Evolutionary conservation across 2,329 filamentous ascomycete genomes (phyloP).

Genomic region (Ceratocystis papillata): DNA sequence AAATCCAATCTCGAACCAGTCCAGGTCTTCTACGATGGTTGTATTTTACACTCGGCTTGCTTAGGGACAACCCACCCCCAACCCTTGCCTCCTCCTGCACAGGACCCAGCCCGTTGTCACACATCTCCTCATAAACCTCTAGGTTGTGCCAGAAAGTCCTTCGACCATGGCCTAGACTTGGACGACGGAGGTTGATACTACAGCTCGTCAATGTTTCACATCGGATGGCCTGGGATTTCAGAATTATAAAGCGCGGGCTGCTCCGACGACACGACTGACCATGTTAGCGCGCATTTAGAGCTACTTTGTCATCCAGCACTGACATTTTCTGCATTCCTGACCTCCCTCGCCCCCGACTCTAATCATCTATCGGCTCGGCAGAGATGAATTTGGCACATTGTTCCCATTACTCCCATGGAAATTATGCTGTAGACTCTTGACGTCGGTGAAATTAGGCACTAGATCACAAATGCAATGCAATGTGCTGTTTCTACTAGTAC

Average conservation of each 20-base stretch:
- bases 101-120: neutral
- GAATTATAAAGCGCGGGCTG: no score
- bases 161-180: neutral
- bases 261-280: no score
- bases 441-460: neutral
- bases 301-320: no score
- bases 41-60: neutral
- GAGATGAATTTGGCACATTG: neutral
- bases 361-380: neutral
- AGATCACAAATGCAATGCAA: neutral
- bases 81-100: neutral
- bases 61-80: neutral
- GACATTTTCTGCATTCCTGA: neutral
- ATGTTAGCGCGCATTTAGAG: no score
- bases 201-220: neutral
- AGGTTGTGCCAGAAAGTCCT: neutral
- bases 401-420: no score
- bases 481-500: neutral
- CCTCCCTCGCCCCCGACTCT: neutral
- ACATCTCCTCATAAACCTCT: neutral
- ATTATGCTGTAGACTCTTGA: neutral
- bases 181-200: neutral
- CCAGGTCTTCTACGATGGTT: neutral
- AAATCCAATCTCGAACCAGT: neutral
- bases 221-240: neutral